Evolutionary conservation across 2,329 filamentous ascomycete genomes (phyloP).

Genomic region (Albophoma yamanashiensis): DNA sequence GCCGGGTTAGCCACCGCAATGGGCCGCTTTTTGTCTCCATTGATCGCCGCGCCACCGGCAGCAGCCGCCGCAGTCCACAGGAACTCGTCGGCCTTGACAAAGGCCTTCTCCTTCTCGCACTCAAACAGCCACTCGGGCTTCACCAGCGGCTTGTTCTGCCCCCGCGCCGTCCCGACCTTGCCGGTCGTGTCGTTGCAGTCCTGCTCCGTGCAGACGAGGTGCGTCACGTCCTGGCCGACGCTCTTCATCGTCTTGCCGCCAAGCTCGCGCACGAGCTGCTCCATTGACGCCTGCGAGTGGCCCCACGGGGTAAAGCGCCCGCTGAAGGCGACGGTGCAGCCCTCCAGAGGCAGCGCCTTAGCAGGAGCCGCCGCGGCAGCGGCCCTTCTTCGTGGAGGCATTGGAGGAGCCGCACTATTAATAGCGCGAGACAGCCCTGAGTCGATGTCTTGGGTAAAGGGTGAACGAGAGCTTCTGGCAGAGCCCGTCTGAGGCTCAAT

Average conservation of each 20-base stretch:
- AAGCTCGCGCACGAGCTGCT: not conserved
- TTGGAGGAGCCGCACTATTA: not conserved
- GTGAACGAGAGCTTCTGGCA: not conserved
- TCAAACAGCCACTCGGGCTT: slow-evolving; percentile 51
- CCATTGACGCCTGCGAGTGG: not conserved
- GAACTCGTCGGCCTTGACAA: slow-evolving; percentile 13
- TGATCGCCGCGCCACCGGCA: not conserved
- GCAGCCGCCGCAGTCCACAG: slow-evolving; percentile 8
- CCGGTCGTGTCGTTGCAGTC: slow-evolving; percentile 37
- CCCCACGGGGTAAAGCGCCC: not conserved
- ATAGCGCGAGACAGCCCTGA: not conserved
- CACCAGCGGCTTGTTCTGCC: slow-evolving; percentile 43
- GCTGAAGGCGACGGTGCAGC: slow-evolving; percentile 1
- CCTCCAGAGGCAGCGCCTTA: not conserved
- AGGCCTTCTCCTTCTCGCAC: slow-evolving; percentile 25
- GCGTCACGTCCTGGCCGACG: slow-evolving; percentile 40
- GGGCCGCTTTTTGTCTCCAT: slow-evolving; percentile 14
- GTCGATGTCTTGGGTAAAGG: not conserved
- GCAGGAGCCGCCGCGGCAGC: slow-evolving; percentile 3
- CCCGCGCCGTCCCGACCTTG: slow-evolving; percentile 39
- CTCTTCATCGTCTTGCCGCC: slow-evolving; percentile 6
- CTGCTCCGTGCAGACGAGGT: slow-evolving; percentile 43
- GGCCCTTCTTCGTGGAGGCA: not conserved
- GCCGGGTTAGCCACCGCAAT: slow-evolving; percentile 8
- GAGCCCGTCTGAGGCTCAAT: not conserved